Evolutionary conservation across 2,329 filamentous ascomycete species (phyloP).

Genomic region (Clarireedia hainanense): DNA sequence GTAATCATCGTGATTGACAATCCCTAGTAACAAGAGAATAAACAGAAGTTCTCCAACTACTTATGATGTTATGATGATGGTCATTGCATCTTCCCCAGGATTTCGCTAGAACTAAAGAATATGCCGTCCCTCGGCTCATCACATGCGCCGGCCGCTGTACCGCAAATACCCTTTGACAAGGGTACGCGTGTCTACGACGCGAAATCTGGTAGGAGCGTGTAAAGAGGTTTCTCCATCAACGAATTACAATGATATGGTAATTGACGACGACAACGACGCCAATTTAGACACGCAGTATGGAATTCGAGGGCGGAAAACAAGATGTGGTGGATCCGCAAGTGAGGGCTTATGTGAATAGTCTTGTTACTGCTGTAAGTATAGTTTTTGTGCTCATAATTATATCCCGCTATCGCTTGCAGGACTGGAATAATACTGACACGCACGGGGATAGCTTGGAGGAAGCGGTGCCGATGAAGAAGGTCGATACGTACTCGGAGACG

Average conservation of each 20-base stretch:
- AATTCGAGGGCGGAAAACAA: constrained; percentile 41
- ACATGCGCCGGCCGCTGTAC: background rate
- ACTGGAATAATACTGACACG: constrained; percentile 9
- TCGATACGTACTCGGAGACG: constrained; percentile 83
- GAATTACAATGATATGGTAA: background rate
- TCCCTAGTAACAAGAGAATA: background rate
- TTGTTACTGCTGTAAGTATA: constrained; percentile 66
- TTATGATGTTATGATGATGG: background rate
- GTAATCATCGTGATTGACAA: constrained; percentile 21
- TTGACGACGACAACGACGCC: background rate
- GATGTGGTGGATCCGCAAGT: constrained; percentile 84
- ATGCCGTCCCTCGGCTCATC: background rate
- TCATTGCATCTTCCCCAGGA: background rate
- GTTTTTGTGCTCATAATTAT: background rate
- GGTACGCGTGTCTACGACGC: constrained; percentile 6
- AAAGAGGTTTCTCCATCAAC: constrained; percentile 15
- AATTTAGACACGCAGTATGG: constrained; percentile 38
- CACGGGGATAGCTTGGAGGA: constrained; percentile 68
- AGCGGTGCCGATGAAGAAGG: constrained; percentile 71
- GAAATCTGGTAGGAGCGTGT: constrained; percentile 13
- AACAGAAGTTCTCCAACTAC: background rate
- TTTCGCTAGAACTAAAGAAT: constrained; percentile 2
- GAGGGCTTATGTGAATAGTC: constrained; percentile 84
- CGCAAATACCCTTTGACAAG: constrained; percentile 5
- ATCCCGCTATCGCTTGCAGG: constrained; percentile 8